Percentiles rank a stretch among this genome's conserved stretches.
Evolutionary conservation across 2,329 filamentous ascomycete species (phyloP).

Genomic region (Colletotrichum tabaci): DNA sequence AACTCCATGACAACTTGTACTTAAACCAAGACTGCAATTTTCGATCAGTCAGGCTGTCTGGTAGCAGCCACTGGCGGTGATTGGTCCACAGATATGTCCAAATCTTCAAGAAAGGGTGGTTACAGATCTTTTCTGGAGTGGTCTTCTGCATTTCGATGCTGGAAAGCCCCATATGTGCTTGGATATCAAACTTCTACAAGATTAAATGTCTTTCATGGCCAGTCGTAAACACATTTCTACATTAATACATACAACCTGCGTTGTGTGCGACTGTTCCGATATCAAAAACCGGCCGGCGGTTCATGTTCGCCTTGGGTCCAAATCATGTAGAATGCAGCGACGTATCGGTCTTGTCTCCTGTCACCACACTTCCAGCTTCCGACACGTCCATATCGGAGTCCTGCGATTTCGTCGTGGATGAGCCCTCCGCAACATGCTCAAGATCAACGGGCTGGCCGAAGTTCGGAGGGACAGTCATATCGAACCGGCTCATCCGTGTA

Average conservation of each 20-base stretch:
- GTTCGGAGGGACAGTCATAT: constrained; percentile 16
- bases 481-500: constrained; percentile 18
- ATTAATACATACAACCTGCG: not conserved
- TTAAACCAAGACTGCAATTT: too few species aligned
- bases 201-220: not conserved
- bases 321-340: not conserved
- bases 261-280: too few species aligned
- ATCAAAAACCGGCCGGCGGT: not conserved
- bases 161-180: too few species aligned
- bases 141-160: too few species aligned
- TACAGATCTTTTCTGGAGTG: too few species aligned
- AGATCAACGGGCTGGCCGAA: constrained; percentile 7
- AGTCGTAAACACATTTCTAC: not conserved
- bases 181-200: too few species aligned
- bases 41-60: too few species aligned
- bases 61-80: too few species aligned
- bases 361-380: not conserved
- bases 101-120: too few species aligned
- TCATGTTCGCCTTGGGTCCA: too few species aligned
- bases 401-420: constrained; percentile 13
- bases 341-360: not conserved
- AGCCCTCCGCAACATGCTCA: constrained; percentile 17
- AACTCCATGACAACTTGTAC: too few species aligned
- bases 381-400: not conserved
- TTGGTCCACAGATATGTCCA: too few species aligned